phyloP scores from a whole-genome alignment of 495 filamentous ascomycete species.

The Penicillium coprophilum region DNA sequence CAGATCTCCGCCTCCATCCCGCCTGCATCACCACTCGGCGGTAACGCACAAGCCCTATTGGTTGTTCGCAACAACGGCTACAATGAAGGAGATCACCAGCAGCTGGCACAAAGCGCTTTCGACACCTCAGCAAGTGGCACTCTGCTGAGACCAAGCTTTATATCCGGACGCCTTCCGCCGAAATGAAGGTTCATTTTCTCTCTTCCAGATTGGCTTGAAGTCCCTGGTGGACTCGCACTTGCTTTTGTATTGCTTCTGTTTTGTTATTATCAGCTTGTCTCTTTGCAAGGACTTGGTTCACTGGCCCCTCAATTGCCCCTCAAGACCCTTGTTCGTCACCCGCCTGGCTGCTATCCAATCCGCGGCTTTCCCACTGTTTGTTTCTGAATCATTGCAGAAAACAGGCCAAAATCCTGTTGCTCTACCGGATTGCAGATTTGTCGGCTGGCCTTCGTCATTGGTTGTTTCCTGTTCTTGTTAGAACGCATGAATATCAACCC shows the following conservation, averaged over 20 bases:
- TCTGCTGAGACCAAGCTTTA: slow-evolving; percentile 23
- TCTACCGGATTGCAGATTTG: background rate
- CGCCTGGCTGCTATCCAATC: slow-evolving; percentile 20
- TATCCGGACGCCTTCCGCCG: slow-evolving; percentile 28
- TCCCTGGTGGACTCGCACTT: slow-evolving; percentile 4
- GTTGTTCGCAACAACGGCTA: slow-evolving; percentile 3
- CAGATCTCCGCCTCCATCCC: slow-evolving; percentile 20
- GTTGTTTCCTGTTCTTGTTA: slow-evolving; percentile 5
- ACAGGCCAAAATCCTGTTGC: slow-evolving; percentile 13
- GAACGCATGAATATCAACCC: slow-evolving; percentile 3
- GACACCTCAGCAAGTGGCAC: slow-evolving; percentile 7
- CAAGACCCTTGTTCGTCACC: slow-evolving; percentile 19
- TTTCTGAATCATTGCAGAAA: slow-evolving; percentile 13
- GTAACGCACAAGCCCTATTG: slow-evolving; percentile 23
- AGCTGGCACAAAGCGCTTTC: slow-evolving; percentile 17
- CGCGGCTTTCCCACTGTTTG: slow-evolving; percentile 4
- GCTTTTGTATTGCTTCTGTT: slow-evolving; percentile 5
- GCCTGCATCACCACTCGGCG: slow-evolving; percentile 23
- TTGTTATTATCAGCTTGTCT: slow-evolving; percentile 6
- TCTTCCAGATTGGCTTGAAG: background rate
- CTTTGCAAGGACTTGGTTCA: slow-evolving; percentile 7
- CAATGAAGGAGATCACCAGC: slow-evolving; percentile 1
- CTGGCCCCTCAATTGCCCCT: slow-evolving; percentile 10
- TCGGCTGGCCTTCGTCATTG: slow-evolving; percentile 3
- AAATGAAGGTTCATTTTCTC: slow-evolving; percentile 1